A percentile compares a stretch with the other conserved stretches of the same genome.
Conservation (phyloP, 2,329 filamentous ascomycete genomes). For the Tolypocladium endophyticum region DNA sequence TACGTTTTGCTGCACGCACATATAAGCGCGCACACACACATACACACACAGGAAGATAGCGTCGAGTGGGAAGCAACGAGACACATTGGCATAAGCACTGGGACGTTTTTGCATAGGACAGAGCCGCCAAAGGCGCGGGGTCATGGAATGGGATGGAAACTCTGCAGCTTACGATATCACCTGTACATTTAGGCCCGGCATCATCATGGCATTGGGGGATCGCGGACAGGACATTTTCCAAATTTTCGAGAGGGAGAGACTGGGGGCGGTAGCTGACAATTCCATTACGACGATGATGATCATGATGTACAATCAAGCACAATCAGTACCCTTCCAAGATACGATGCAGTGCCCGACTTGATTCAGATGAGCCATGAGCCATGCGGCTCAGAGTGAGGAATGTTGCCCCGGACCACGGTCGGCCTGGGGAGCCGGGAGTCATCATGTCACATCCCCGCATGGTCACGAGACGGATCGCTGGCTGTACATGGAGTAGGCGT, state of each 20-base stretch:
- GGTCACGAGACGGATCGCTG: neutral
- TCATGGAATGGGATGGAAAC: neutral
- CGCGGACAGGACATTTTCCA: neutral
- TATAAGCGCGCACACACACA: neutral
- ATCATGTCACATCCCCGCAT: neutral
- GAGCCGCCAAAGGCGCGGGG: neutral
- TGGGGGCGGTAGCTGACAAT: neutral
- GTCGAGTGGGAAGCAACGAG: neutral
- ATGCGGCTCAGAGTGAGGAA: neutral
- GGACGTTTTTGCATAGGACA: neutral
- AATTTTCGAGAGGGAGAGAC: neutral
- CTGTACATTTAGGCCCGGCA: neutral
- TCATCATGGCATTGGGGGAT: neutral
- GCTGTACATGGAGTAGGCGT: neutral
- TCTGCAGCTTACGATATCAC: too few species aligned
- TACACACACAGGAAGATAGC: neutral
- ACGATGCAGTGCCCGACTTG: neutral
- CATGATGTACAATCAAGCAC: neutral
- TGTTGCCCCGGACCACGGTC: neutral
- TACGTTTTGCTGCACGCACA: neutral
- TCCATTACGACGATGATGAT: neutral
- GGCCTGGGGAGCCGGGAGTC: neutral
- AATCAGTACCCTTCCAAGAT: neutral
- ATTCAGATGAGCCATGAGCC: neutral
- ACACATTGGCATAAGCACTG: neutral